These are phyloP conservation scores for Lippia alba DNA, from an alignment of 305 asterid species.

Conservation along the genomic window DNA sequence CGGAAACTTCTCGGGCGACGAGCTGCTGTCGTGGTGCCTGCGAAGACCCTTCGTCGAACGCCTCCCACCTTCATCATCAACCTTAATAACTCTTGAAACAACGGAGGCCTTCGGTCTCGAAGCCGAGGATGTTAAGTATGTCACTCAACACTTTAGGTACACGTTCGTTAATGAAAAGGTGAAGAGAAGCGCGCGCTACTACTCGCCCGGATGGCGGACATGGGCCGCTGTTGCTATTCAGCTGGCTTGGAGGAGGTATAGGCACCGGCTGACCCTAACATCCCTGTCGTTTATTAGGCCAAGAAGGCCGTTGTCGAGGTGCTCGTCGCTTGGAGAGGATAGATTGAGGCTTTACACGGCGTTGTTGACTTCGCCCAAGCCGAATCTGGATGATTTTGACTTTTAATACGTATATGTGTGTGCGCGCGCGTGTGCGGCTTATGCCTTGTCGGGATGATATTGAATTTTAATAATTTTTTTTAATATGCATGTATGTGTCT, in stretches of 20 bases:
- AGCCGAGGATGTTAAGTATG: slow-evolving; percentile 92
- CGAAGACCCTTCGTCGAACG: slow-evolving; percentile 90
- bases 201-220: slow-evolving; percentile 98
- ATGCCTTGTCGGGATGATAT: slow-evolving; percentile 94
- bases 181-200: slow-evolving; percentile 89
- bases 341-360: slow-evolving; percentile 88
- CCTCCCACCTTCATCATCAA: slow-evolving; percentile 84
- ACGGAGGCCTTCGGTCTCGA: slow-evolving; percentile 94
- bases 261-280: slow-evolving; percentile 74
- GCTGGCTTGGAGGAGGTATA: slow-evolving; percentile 89
- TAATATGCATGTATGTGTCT: too few species aligned
- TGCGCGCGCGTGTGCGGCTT: slow-evolving; percentile 34
- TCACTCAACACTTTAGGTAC: slow-evolving; percentile 90
- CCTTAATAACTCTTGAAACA: slow-evolving; percentile 76
- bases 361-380: slow-evolving; percentile 90
- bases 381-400: slow-evolving; percentile 90
- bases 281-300: slow-evolving; percentile 90
- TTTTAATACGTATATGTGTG: slow-evolving; percentile 33
- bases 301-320: slow-evolving; percentile 80
- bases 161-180: slow-evolving; percentile 90
- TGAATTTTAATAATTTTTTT: slow-evolving; percentile 36
- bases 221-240: slow-evolving; percentile 98
- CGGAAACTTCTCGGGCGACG: slow-evolving; percentile 96
- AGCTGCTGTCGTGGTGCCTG: slow-evolving; percentile 95
- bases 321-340: slow-evolving; percentile 88